Evolutionary conservation across 495 filamentous ascomycete genomes (phyloP).

Genomic region (Aspergillus sparsus): DNA sequence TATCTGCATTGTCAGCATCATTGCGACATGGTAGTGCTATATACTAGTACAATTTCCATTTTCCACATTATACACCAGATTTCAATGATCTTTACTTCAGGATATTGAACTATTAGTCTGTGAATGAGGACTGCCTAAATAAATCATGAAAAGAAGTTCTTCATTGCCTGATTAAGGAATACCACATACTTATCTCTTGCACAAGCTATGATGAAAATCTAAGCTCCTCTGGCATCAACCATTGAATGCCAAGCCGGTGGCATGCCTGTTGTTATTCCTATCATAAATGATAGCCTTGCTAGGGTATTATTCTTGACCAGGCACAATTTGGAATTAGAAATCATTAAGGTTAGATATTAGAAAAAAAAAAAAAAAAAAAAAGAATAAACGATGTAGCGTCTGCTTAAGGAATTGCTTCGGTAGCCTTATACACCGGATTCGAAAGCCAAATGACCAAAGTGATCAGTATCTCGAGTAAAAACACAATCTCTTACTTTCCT

Average conservation of each 20-base stretch:
- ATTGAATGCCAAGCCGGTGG: conserved; percentile 10
- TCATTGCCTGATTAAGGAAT: too few species aligned
- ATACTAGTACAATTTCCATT: neutral
- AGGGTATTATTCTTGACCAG: neutral
- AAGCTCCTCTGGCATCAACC: neutral
- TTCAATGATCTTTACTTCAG: neutral
- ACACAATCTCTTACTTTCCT: too few species aligned
- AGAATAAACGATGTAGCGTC: too few species aligned
- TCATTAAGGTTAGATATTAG: too few species aligned
- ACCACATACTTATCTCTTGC: neutral
- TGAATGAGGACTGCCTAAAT: neutral
- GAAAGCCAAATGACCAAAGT: too few species aligned
- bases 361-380: too few species aligned
- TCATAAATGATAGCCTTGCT: neutral
- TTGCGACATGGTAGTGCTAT: neutral
- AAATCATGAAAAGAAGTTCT: conserved; percentile 7
- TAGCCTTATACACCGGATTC: too few species aligned
- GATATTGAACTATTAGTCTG: too few species aligned
- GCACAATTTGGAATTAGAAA: too few species aligned
- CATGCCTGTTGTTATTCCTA: conserved; percentile 10
- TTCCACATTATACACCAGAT: neutral
- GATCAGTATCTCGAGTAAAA: too few species aligned
- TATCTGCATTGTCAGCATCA: neutral
- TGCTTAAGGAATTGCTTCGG: too few species aligned
- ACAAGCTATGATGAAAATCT: neutral